Evolutionary conservation across 352 stramenopile genomes (phyloP).

Genomic region (Aphanomyces euteiches): DNA sequence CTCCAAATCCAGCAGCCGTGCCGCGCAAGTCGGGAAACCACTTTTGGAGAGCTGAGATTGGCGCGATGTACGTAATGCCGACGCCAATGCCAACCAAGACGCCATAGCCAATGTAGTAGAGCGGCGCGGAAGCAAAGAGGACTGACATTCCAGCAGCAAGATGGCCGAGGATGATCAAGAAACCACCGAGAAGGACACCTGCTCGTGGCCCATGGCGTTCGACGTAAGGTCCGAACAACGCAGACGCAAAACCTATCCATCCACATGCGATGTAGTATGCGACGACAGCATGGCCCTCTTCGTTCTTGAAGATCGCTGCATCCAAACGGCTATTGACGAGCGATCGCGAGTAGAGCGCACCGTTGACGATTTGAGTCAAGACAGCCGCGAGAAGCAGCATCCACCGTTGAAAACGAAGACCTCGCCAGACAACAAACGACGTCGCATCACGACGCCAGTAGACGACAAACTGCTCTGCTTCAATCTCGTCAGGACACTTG

Average conservation of each 20-base stretch:
- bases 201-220: constrained; percentile 28
- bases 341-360: constrained; percentile 11
- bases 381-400: constrained; percentile 3
- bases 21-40: constrained; percentile 22
- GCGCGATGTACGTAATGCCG: background rate
- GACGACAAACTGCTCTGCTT: constrained; percentile 12
- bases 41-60: constrained; percentile 24
- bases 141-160: constrained; percentile 12
- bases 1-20: no score
- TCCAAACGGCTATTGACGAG: background rate
- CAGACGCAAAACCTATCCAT: constrained; percentile 14
- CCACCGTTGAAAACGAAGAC: constrained; percentile 14
- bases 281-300: background rate
- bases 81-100: background rate
- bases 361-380: constrained; percentile 21
- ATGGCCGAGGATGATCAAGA: constrained; percentile 20
- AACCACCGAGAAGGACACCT: constrained; percentile 9
- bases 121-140: background rate
- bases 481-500: constrained; percentile 5
- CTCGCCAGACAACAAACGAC: background rate
- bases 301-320: background rate
- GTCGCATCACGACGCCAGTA: background rate
- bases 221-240: constrained; percentile 24
- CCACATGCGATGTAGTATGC: background rate
- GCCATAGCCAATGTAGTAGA: constrained; percentile 29